Conservation (phyloP, 2,329 filamentous ascomycete genomes). For the Sphaerulina populicola region DNA sequence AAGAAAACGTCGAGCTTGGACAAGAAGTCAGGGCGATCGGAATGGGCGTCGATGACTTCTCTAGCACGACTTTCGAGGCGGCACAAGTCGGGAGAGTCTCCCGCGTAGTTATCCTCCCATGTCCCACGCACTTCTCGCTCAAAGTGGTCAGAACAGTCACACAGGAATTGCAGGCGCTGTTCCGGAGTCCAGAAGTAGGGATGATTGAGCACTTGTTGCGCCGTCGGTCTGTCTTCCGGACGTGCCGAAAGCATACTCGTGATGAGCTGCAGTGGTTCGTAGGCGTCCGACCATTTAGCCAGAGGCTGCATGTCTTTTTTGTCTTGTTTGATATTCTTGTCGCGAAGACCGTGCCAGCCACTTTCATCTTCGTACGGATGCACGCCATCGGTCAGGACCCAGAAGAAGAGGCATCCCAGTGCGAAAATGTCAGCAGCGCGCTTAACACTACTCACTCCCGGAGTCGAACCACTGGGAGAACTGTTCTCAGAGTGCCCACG, state of each 20-base stretch:
- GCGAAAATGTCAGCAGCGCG: conserved; percentile 97
- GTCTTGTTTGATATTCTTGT: conserved; percentile 93
- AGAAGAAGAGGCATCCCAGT: conserved; percentile 95
- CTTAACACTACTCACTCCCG: conserved; percentile 62
- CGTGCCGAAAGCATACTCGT: conserved; percentile 65
- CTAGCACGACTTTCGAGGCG: conserved; percentile 47
- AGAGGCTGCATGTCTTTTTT: conserved; percentile 54
- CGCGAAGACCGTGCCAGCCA: conserved; percentile 72
- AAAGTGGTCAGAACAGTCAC: conserved; percentile 92
- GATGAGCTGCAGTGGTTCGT: conserved; percentile 82
- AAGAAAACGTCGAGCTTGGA: conserved; percentile 68
- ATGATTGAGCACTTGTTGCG: conserved; percentile 74
- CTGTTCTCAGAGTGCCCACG: conserved; percentile 43
- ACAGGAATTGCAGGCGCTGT: conserved; percentile 85
- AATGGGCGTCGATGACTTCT: conserved; percentile 41
- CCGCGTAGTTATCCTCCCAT: conserved; percentile 27
- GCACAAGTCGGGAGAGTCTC: conserved; percentile 52
- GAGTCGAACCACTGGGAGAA: conserved; percentile 33
- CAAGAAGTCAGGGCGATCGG: conserved; percentile 59
- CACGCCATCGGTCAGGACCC: conserved; percentile 84
- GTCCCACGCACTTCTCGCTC: conserved; percentile 77
- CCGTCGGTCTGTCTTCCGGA: conserved; percentile 60
- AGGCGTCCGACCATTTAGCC: conserved; percentile 61
- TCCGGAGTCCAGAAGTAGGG: conserved; percentile 95
- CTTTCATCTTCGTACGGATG: conserved; percentile 94